These are phyloP conservation scores for Arctium minus DNA, from an alignment of 129 eudicot species.

Conservation along the genomic window DNA sequence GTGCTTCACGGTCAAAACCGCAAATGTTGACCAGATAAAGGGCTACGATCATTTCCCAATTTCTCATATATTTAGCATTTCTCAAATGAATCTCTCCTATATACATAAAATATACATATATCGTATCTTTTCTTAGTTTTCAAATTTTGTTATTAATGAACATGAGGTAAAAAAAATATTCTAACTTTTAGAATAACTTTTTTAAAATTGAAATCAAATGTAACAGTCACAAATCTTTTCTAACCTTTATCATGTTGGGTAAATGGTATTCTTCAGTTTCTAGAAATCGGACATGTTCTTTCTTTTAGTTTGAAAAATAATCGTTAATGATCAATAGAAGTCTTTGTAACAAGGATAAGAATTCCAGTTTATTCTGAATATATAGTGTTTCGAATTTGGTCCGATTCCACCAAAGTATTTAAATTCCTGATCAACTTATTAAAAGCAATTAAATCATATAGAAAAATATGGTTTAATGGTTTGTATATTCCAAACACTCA, in stretches of 20 bases:
- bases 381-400: neutral
- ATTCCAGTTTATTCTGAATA: neutral
- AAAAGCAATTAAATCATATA: neutral
- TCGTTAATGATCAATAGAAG: neutral
- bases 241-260: neutral
- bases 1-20: too few species aligned
- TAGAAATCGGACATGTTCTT: neutral
- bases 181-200: neutral
- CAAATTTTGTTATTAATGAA: too few species aligned
- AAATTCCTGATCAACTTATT: constrained; percentile 10
- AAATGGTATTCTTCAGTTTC: neutral
- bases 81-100: too few species aligned
- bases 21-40: too few species aligned
- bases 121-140: too few species aligned
- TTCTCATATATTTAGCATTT: too few species aligned
- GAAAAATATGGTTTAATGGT: neutral
- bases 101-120: too few species aligned
- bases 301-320: neutral
- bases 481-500: neutral
- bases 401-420: constrained; percentile 3
- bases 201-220: neutral
- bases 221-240: neutral
- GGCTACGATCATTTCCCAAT: too few species aligned
- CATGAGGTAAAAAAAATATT: too few species aligned
- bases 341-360: neutral